Evolutionary conservation across 345 rosid species (phyloP).

Genomic region (Trapa incisa): DNA sequence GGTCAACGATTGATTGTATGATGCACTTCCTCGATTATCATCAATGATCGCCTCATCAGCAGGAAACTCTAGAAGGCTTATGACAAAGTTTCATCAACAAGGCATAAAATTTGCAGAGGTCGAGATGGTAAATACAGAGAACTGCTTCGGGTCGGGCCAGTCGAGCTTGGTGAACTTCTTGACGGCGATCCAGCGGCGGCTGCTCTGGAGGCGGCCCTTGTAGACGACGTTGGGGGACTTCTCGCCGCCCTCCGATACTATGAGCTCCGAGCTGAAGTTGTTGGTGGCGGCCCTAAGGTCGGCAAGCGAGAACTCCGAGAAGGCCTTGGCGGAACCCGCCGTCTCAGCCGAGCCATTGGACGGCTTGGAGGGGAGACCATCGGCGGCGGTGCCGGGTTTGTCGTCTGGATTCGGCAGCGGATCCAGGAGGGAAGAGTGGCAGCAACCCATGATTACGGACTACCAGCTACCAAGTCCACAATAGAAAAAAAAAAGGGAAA

Average conservation of each 20-base stretch:
- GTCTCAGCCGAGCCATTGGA: constrained; percentile 20
- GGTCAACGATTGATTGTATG: not conserved
- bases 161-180: constrained; percentile 60
- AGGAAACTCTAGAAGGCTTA: not conserved
- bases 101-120: not conserved
- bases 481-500: not conserved
- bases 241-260: constrained; percentile 67
- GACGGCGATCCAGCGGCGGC: constrained; percentile 59
- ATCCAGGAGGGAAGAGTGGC: constrained; percentile 32
- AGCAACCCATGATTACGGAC: constrained; percentile 47
- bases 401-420: constrained; percentile 14
- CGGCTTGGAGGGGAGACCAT: constrained; percentile 9
- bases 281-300: constrained; percentile 78
- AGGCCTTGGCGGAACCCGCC: constrained; percentile 21
- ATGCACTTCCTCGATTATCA: not conserved
- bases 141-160: constrained; percentile 90
- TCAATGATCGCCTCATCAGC: not conserved
- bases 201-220: constrained; percentile 47
- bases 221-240: constrained; percentile 77
- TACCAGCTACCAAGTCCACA: not conserved
- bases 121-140: constrained; percentile 32
- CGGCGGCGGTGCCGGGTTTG: constrained; percentile 10
- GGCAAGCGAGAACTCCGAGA: constrained; percentile 57
- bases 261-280: constrained; percentile 56
- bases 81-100: not conserved